Conservation (phyloP, 2,329 filamentous ascomycete genomes). For the Arthrobotrys pseudoclavata region DNA sequence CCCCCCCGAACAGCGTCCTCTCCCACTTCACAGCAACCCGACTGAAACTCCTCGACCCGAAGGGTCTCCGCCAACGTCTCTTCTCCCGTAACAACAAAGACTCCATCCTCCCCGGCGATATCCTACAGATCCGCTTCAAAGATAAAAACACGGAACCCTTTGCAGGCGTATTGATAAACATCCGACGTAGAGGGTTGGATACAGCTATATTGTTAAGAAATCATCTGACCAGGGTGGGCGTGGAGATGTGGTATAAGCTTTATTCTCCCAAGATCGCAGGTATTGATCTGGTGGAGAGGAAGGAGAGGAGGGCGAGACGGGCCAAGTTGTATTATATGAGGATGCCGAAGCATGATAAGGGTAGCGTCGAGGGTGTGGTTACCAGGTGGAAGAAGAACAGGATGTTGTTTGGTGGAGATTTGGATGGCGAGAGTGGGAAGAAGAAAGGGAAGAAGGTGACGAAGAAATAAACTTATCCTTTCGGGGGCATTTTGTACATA, state of each 20-base stretch:
- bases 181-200: conserved; percentile 88
- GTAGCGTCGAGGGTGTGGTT: conserved; percentile 85
- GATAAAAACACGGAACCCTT: conserved; percentile 82
- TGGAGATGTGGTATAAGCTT: conserved; percentile 98
- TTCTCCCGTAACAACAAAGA: conserved; percentile 84
- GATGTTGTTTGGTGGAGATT: conserved; percentile 1
- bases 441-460: conserved; percentile 35
- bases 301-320: conserved; percentile 82
- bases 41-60: conserved; percentile 83
- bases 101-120: conserved; percentile 85
- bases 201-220: conserved; percentile 88
- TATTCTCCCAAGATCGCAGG: conserved; percentile 90
- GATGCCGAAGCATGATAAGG: conserved; percentile 86
- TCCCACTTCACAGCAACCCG: conserved; percentile 76
- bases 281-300: conserved; percentile 92
- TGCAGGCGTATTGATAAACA: conserved; percentile 86
- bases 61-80: conserved; percentile 82
- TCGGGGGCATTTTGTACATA: conserved; percentile 19
- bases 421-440: conserved; percentile 63
- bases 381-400: conserved; percentile 69
- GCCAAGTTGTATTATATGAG: conserved; percentile 91
- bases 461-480: conserved; percentile 10
- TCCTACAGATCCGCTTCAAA: conserved; percentile 88
- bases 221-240: conserved; percentile 85
- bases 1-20: conserved; percentile 76